Base-by-base conservation (phyloP, 495 filamentous ascomycete genomes). In the Lasiosphaeriaceae sp. region DNA sequence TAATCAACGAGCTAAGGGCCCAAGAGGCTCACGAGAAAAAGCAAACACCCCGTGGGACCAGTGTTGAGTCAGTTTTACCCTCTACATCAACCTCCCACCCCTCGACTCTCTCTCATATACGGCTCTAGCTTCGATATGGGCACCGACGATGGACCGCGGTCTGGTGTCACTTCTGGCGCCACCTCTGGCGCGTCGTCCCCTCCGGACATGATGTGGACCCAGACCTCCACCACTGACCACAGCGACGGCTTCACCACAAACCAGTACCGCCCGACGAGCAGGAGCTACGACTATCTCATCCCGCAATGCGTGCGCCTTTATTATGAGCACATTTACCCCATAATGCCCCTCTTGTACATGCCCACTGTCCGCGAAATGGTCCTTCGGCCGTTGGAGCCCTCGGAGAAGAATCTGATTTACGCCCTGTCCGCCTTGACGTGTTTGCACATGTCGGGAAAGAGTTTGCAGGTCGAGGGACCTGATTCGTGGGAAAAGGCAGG, bases 281-380 rank as follows among this genome's bases (percentile, higher is more conserved):
- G 59, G 23, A 66, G 61, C 54, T 63, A 70, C 43, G 61, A 66
- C 35, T 37, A 68, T 47, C 60, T 71, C 8, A 64, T 73, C 9
- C 65, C 65, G 41, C 66, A 65, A 45, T 71, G 69, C 47, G 61
- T 73, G 12, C 66, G 71, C 20, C 65, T 71, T 7, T 73, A 68
- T 46, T 60, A 65, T 29, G 62, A 69, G 49, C 69, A 73, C 48
- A 67, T 73, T 35, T 73, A 71, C 45, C 71, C 71, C 49, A 67
- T 73, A 31, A 71, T 73, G 67, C 69, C 69, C 16, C 46, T 73
- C 5, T 47, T 71, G 11, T 65, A 73, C 43, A 68, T 73, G 54
- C 69, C 71, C 7, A 54, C 63, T 12, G 55, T 71, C 12, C 62
- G 59, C 29, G 58, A 44, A 14, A 66, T 63, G 46, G 44, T 68